Base-by-base conservation (phyloP, 2,329 filamentous ascomycete species). In the Alternaria postmessia region DNA sequence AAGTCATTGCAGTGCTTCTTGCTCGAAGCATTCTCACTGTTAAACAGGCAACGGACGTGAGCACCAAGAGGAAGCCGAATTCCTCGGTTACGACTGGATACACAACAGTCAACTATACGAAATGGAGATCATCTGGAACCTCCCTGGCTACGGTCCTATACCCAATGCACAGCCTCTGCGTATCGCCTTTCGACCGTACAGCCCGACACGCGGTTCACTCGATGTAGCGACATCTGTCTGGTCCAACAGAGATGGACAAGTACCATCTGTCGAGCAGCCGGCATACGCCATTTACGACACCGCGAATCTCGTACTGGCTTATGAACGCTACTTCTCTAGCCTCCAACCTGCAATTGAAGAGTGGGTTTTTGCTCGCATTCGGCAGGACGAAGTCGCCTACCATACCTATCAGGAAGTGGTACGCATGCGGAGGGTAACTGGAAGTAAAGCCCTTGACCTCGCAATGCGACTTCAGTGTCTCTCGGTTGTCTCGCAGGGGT, bases 241-340 rank as follows among this genome's bases (percentile, higher is more conserved):
- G 75, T 66, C 63, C 4, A 75, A 69, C 34, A 72, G 61, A 34
- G 68, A 72, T 16, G 76, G 74, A 11, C 57, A 71, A 14, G 61
- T 74, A 20, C 67, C 64, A 20, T 62, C 60, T 7, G 60, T 78
- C 16, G 64, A 71, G 46, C 72, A 76, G 54, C 74, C 74, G 11
- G 72, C 76, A 26, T 78, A 76, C 43, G 76, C 76, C 20, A 64
- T 77, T 7, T 76, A 72, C 51, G 75, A 78, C 46, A 77, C 74
- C 14, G 68, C 62, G 5, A 68, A 64, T 14, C 61, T 78, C 38
- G 63, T 73, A 2, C 61, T 64, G 14, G 63, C 65, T 0, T 70
- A 77, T 12, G 70, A 76, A 55, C 64, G 62, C 41, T 77, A 75
- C 51, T 71, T 77, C 51, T 65, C 64, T 18, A 63, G 59, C 22